A percentile compares a stretch with the other conserved stretches of the same genome.
Evolutionary conservation across 805 yeast species (phyloP).

Genomic region (Danielia oregonensis): DNA sequence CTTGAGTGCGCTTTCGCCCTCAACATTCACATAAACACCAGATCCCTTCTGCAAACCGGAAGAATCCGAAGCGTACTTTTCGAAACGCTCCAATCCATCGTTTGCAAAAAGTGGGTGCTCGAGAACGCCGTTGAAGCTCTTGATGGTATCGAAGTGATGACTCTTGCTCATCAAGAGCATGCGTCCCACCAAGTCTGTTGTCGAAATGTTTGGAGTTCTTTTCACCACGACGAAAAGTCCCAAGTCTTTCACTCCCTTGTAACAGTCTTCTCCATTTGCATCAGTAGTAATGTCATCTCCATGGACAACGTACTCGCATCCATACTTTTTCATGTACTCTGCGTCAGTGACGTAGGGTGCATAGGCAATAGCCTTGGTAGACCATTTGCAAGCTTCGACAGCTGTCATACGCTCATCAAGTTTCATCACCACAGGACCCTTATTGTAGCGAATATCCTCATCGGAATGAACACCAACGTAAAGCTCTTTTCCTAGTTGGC

Average conservation of each 20-base stretch:
- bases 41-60: slow-evolving; percentile 60
- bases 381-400: slow-evolving; percentile 89
- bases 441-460: slow-evolving; percentile 74
- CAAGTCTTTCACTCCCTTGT: slow-evolving; percentile 72
- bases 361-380: slow-evolving; percentile 58
- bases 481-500: slow-evolving; percentile 72
- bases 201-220: slow-evolving; percentile 89
- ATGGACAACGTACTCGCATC: slow-evolving; percentile 91
- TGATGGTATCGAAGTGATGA: slow-evolving; percentile 49
- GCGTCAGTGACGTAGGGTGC: slow-evolving; percentile 97
- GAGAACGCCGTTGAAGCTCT: slow-evolving; percentile 15
- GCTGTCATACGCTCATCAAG: slow-evolving; percentile 77
- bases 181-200: slow-evolving; percentile 91
- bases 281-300: slow-evolving; percentile 98
- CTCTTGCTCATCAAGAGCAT: slow-evolving; percentile 61
- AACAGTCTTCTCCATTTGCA: slow-evolving; percentile 92
- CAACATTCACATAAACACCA: slow-evolving; percentile 48
- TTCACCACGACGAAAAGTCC: slow-evolving; percentile 91
- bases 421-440: slow-evolving; percentile 93
- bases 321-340: slow-evolving; percentile 63
- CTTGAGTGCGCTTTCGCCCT: slow-evolving; percentile 21
- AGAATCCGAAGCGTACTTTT: slow-evolving; percentile 55
- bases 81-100: slow-evolving; percentile 42
- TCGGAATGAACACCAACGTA: slow-evolving; percentile 91
- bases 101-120: slow-evolving; percentile 24